Conservation (phyloP, 306 rosid genomes). For the Corylus americana region DNA sequence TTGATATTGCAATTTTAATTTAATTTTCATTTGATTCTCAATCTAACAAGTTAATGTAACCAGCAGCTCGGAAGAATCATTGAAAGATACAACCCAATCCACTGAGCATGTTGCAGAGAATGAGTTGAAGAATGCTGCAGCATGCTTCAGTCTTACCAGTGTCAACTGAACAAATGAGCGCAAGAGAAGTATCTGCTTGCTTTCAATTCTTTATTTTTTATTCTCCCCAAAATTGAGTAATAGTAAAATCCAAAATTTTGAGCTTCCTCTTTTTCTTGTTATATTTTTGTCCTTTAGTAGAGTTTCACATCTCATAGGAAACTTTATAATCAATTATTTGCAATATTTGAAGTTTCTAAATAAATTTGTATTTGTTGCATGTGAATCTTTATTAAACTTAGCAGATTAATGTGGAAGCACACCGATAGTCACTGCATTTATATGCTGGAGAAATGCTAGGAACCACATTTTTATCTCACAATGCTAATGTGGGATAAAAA, state of each 20-base stretch:
- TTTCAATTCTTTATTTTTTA: constrained; percentile 2
- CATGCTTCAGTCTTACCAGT: constrained; percentile 75
- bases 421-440: background rate
- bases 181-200: background rate
- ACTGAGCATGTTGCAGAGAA: constrained; percentile 51
- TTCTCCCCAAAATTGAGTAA: background rate
- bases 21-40: background rate
- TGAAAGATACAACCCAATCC: constrained; percentile 59
- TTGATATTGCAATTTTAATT: background rate
- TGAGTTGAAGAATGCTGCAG: constrained; percentile 74
- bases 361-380: background rate
- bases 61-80: constrained; percentile 71
- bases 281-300: background rate
- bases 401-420: background rate
- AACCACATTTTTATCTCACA: too few relatives aligned
- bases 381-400: background rate
- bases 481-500: too few relatives aligned
- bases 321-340: background rate
- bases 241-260: constrained; percentile 20
- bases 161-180: constrained; percentile 47
- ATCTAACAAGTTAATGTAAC: constrained; percentile 4
- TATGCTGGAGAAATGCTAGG: background rate
- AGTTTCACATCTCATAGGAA: background rate
- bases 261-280: background rate
- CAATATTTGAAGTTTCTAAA: background rate